These are phyloP conservation scores for Clonostachys solani DNA, from an alignment of 2,329 filamentous ascomycete genomes.

Conservation along the genomic window DNA sequence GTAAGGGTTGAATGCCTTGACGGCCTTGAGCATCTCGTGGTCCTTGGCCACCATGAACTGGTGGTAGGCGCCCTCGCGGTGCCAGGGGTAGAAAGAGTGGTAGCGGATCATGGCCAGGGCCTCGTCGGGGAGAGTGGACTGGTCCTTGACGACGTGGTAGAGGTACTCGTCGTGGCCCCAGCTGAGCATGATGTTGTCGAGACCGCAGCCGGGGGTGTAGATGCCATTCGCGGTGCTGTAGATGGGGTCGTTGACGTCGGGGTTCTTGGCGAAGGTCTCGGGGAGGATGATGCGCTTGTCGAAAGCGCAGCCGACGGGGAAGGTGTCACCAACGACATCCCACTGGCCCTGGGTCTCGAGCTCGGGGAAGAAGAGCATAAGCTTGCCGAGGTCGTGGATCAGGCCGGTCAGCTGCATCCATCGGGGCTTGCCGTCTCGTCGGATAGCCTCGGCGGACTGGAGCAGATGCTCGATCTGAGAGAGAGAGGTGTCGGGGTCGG, in stretches of 20 bases:
- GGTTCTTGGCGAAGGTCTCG: constrained; percentile 72
- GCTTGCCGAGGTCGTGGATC: constrained; percentile 77
- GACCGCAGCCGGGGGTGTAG: constrained; percentile 72
- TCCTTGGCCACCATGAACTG: constrained; percentile 85
- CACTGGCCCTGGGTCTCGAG: constrained; percentile 73
- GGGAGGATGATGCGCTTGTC: constrained; percentile 77
- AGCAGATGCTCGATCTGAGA: constrained; percentile 88
- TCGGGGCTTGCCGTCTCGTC: constrained; percentile 75
- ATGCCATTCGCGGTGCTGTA: constrained; percentile 77
- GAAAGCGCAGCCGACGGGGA: constrained; percentile 73
- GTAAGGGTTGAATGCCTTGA: constrained; percentile 86
- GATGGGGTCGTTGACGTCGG: constrained; percentile 65
- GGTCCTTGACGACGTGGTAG: constrained; percentile 82
- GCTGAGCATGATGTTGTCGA: constrained; percentile 84
- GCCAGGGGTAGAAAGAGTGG: constrained; percentile 93
- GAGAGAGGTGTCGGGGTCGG: constrained; percentile 82
- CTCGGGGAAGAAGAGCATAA: constrained; percentile 71
- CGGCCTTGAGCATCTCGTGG: constrained; percentile 72
- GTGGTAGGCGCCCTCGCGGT: constrained; percentile 72
- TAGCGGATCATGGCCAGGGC: constrained; percentile 90
- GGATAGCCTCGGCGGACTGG: constrained; percentile 85
- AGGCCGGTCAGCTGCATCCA: constrained; percentile 80
- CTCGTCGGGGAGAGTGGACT: constrained; percentile 74
- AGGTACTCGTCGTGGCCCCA: constrained; percentile 91
- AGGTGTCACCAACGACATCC: constrained; percentile 88